Evolutionary conservation across 2,329 filamentous ascomycete species (phyloP).

Genomic region (Fusarium lyarnte): DNA sequence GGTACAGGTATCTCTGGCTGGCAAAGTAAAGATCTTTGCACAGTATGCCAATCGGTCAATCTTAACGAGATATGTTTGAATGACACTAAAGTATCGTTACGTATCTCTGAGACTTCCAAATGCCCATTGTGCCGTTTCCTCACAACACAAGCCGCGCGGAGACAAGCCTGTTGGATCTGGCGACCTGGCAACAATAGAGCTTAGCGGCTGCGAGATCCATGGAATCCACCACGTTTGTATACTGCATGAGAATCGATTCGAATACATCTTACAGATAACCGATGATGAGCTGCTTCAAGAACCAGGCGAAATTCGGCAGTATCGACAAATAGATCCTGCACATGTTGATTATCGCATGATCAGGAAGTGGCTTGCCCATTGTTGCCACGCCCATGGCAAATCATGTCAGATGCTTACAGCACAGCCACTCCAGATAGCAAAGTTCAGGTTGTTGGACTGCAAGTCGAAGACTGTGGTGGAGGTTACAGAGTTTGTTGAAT

Average conservation of each 20-base stretch:
- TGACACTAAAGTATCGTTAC: too few relatives aligned
- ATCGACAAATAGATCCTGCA: accelerated
- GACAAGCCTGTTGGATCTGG: too few relatives aligned
- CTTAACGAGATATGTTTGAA: too few relatives aligned
- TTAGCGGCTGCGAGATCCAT: background rate
- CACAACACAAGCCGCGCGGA: too few relatives aligned
- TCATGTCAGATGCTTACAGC: background rate
- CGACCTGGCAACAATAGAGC: too few relatives aligned
- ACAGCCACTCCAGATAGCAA: accelerated
- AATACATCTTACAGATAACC: background rate
- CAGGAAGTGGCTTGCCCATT: background rate
- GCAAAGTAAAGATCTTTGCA: too few relatives aligned
- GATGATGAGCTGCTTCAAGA: background rate
- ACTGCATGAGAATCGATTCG: accelerated
- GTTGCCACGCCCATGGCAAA: accelerated
- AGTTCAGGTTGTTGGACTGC: background rate
- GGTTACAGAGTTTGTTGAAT: accelerated
- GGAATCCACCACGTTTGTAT: background rate
- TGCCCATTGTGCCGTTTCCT: background rate
- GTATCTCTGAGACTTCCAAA: too few relatives aligned
- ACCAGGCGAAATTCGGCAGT: background rate
- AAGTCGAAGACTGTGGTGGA: accelerated
- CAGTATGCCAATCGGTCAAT: too few relatives aligned
- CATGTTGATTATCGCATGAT: background rate
- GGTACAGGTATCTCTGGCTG: too few relatives aligned